Conservation (phyloP, 192 early-diverging fungal species). For the Backusella circina region DNA sequence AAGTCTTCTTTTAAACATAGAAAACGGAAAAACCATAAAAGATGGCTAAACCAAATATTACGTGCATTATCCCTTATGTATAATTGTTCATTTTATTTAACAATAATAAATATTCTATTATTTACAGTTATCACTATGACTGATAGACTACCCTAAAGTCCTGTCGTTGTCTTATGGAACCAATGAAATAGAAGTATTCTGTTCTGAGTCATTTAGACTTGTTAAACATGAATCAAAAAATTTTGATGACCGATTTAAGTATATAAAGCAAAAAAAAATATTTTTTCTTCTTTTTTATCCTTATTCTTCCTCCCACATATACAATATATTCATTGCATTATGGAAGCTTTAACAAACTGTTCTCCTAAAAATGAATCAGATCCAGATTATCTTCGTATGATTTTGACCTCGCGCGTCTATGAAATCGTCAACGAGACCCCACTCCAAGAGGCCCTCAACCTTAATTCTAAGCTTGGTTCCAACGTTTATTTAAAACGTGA, state of each 20-base stretch:
- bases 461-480: conserved; percentile 69
- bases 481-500: conserved; percentile 89
- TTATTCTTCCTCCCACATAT: not conserved
- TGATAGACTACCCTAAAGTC: not conserved
- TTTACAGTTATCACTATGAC: not conserved
- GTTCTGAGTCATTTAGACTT: conserved; percentile 4
- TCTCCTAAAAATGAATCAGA: not conserved
- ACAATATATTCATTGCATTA: not conserved
- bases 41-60: not conserved
- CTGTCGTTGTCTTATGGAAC: not conserved
- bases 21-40: not conserved
- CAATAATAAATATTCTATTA: not conserved
- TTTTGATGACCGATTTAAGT: not conserved
- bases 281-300: not conserved
- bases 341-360: not conserved
- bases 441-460: conserved; percentile 76
- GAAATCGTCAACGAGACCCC: conserved; percentile 93
- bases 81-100: not conserved
- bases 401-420: conserved; percentile 93
- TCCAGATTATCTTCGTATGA: conserved; percentile 91
- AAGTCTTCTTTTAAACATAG: not conserved
- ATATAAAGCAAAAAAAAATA: not conserved
- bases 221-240: not conserved
- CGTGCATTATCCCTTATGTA: not conserved
- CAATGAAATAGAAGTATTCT: not conserved